Conservation (phyloP, 2,329 filamentous ascomycete genomes). For the Gaeumannomyces tritici region DNA sequence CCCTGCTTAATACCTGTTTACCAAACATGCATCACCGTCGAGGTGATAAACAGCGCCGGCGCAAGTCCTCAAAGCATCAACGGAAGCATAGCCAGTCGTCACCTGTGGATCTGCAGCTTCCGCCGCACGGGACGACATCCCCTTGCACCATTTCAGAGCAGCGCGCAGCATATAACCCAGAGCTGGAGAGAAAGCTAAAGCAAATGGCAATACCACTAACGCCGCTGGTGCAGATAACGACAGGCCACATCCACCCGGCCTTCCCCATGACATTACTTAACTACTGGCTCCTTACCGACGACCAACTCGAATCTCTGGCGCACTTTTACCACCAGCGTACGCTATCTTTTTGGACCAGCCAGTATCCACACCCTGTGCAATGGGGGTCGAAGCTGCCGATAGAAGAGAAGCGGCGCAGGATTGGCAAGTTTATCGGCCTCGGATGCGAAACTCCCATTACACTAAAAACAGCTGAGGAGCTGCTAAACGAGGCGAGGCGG, state of each 20-base stretch:
- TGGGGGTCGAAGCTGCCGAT: constrained; percentile 46
- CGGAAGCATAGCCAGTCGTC: constrained; percentile 3
- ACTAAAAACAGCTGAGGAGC: not conserved
- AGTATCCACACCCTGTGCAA: constrained; percentile 60
- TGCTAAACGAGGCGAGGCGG: constrained; percentile 26
- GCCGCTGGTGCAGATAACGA: constrained; percentile 55
- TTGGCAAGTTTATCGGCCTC: constrained; percentile 66
- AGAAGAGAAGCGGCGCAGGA: constrained; percentile 61
- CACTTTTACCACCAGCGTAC: constrained; percentile 64
- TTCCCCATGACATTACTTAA: constrained; percentile 60
- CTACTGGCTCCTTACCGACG: constrained; percentile 66
- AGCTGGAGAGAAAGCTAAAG: constrained; percentile 49
- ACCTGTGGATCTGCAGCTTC: not conserved
- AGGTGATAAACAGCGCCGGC: not conserved
- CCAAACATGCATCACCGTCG: not conserved
- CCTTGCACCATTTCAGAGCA: constrained; percentile 15
- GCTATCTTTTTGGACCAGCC: constrained; percentile 39
- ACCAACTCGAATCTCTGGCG: constrained; percentile 59
- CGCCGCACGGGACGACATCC: too few relatives aligned
- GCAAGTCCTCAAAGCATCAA: constrained; percentile 5
- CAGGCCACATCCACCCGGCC: constrained; percentile 50
- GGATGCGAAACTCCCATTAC: constrained; percentile 36
- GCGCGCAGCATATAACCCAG: constrained; percentile 34
- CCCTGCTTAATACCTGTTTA: not conserved
- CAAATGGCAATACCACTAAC: constrained; percentile 58